These are phyloP conservation scores for Sorghum bicolor DNA, from an alignment of 176 grass and related monocot genomes.

Conservation along the genomic window Sorghum_bicolor_NCBIv3 NC_012874.2:6721001-6721500, in stretches of 20 bases:
- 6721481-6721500: slow-evolving; percentile 54
- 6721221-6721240: neutral
- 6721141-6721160: neutral
- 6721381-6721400: neutral
- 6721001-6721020: neutral
- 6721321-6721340: neutral
- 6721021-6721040: neutral
- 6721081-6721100: neutral
- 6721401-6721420: neutral
- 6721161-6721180: neutral
- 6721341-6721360: neutral
- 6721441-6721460: slow-evolving; percentile 25
- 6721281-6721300: neutral
- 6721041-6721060: neutral
- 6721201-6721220: neutral
- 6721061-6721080: neutral
- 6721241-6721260: slow-evolving; percentile 16
- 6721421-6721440: neutral
- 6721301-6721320: neutral
- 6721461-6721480: slow-evolving; percentile 21
- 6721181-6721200: neutral
- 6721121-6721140: neutral
- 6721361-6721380: neutral
- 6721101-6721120: neutral
- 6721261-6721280: neutral